phyloP scores from a whole-genome alignment of 2,329 filamentous ascomycete species.

The Fusarium coffeatum region DNA sequence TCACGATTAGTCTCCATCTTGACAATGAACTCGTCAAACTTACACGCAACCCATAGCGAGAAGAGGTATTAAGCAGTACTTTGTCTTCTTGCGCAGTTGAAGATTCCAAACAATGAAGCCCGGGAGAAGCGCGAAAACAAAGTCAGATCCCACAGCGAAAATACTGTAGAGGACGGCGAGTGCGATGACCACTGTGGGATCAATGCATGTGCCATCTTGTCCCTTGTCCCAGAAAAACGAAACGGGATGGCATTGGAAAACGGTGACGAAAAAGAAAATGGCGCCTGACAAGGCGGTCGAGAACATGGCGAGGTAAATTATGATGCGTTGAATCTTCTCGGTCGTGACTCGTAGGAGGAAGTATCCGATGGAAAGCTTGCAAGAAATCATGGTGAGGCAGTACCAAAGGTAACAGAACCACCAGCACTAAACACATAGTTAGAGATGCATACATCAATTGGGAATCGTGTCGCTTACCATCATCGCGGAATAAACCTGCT shows the following conservation, averaged over 20 bases:
- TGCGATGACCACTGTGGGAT: constrained; percentile 55
- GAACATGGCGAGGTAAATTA: constrained; percentile 48
- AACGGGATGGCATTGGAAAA: constrained; percentile 48
- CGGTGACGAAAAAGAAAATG: constrained; percentile 49
- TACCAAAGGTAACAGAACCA: constrained; percentile 50
- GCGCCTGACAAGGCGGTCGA: constrained; percentile 44
- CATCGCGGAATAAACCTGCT: constrained; percentile 45
- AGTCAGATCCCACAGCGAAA: constrained; percentile 59
- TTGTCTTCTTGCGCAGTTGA: constrained; percentile 62
- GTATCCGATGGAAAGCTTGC: constrained; percentile 52
- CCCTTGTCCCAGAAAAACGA: constrained; percentile 47
- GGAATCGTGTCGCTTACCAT: constrained; percentile 43
- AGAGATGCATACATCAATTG: background rate
- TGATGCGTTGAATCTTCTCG: constrained; percentile 33
- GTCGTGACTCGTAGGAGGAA: constrained; percentile 51
- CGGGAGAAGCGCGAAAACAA: constrained; percentile 61
- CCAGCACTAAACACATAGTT: constrained; percentile 36
- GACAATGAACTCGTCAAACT: constrained; percentile 3
- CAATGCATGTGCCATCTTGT: constrained; percentile 45
- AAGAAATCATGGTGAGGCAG: constrained; percentile 42
- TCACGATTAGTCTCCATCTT: background rate
- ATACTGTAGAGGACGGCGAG: constrained; percentile 62
- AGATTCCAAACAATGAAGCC: constrained; percentile 64
- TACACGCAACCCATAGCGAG: constrained; percentile 65
- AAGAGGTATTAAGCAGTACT: constrained; percentile 61